Evolutionary conservation across 768 basidiomycete genomes (phyloP).

Genomic region (Boletus tomentosulus): DNA sequence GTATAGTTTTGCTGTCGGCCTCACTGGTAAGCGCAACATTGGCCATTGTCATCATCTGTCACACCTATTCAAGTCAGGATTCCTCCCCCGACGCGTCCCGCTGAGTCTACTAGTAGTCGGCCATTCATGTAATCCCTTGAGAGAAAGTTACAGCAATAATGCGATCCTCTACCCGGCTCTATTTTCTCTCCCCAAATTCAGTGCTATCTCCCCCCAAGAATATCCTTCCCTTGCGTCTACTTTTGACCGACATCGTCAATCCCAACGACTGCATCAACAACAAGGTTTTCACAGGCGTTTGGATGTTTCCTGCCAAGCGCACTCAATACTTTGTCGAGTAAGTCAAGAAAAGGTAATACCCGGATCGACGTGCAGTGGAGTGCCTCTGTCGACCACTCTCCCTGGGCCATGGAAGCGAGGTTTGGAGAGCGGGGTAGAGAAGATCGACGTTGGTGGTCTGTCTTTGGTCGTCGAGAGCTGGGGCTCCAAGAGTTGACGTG

Average conservation of each 20-base stretch:
- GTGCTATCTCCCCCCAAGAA: constrained; percentile 14
- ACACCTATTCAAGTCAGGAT: too few relatives aligned
- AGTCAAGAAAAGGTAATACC: constrained; percentile 5
- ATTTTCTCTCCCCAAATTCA: constrained; percentile 13
- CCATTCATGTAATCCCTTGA: not conserved
- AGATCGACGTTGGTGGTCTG: not conserved
- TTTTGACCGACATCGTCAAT: constrained; percentile 19
- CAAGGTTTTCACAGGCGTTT: constrained; percentile 21
- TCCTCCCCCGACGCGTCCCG: not conserved
- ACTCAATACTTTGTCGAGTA: not conserved
- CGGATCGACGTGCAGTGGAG: constrained; percentile 4
- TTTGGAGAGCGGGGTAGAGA: constrained; percentile 4
- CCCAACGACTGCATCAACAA: constrained; percentile 17
- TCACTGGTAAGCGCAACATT: not conserved
- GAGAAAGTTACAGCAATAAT: not conserved
- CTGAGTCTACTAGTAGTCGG: not conserved
- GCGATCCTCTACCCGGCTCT: not conserved
- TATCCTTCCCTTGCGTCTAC: constrained; percentile 22
- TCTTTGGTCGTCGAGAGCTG: constrained; percentile 1
- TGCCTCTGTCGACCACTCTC: not conserved
- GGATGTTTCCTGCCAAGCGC: constrained; percentile 8
- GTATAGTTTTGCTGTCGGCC: not conserved
- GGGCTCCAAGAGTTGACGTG: constrained; percentile 6
- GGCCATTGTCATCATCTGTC: not conserved
- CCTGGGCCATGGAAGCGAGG: not conserved